Base-by-base conservation (phyloP, 345 rosid species). In the Rhodomyrtus tomentosa region DNA sequence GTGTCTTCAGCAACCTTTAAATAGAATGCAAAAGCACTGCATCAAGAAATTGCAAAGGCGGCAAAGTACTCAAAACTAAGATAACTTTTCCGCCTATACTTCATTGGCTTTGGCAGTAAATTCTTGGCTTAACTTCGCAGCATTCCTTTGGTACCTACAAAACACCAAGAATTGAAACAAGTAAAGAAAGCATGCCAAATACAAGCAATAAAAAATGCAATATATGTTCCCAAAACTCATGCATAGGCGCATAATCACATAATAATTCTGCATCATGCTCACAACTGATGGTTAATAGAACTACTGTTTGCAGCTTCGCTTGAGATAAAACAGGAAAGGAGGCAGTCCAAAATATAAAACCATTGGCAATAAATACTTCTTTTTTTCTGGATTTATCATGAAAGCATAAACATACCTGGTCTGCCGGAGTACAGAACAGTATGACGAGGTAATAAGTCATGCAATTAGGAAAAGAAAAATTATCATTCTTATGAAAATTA, bases 1-100 rank as follows among this genome's bases (percentile, higher is more conserved):
- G 95, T 87, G 85, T 91, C 93, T 82, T 92, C 89, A 45, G 92
- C 90, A 85, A 82, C 89, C 95, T 92, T 84, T 42, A 90, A 72
- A 86, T 42, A 62, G 49, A 52, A 72, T 8, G 36, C 73, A 84
- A 58, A 83, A 45, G 68, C 85, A 21, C 16, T 12, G 22, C 68
- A 22, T 36, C 59, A 83, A 51, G 81, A 36, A 84, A 53, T 74
- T 29, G 24, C 76, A 52, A 52, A 36, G 50, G 50, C 18, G 11
- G 56, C 50, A 27, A 38, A 80, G 16, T 42, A 76, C 20, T 76
- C 42, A 81, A 36, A 49, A 81, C 27, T 38, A 42, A 15, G 85
- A 58, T 25, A 80, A 87, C 40, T 59, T 49, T 81, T 85, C 62
- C 5, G 45, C 11, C 83, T 56, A 82, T 87, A 92, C 95, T 85